A percentile compares a stretch with the other conserved stretches of the same genome.
These are phyloP conservation scores for Nicotiana obtusifolia DNA, from an alignment of 257 asterid genomes.

Conservation along the genomic window DNA sequence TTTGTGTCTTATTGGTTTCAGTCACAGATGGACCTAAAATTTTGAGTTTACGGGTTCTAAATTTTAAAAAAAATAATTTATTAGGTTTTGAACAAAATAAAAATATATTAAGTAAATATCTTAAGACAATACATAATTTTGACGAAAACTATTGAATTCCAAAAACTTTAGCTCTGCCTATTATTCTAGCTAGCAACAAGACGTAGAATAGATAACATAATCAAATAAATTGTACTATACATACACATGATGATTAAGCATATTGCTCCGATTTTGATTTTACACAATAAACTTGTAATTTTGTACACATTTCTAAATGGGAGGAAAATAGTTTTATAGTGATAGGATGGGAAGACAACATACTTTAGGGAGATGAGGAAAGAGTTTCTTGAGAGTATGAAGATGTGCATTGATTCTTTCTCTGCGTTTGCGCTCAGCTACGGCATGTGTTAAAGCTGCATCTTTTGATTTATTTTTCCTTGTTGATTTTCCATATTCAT, in stretches of 20 bases:
- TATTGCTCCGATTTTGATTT: background rate
- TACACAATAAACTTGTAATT: background rate
- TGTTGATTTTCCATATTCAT: background rate
- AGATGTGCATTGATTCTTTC: slow-evolving; percentile 31
- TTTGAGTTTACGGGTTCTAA: too few species aligned
- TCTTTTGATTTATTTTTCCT: slow-evolving; percentile 22
- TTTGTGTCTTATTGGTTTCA: too few species aligned
- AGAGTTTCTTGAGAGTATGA: slow-evolving; percentile 28
- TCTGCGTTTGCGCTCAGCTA: slow-evolving; percentile 30
- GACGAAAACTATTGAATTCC: too few species aligned
- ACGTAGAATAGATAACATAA: too few species aligned
- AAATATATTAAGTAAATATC: too few species aligned
- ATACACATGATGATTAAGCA: background rate
- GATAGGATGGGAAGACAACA: background rate
- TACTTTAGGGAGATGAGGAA: slow-evolving; percentile 35
- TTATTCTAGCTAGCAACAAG: too few species aligned
- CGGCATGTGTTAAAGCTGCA: slow-evolving; percentile 29
- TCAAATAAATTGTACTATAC: too few species aligned
- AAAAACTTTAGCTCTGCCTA: too few species aligned
- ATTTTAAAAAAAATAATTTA: too few species aligned
- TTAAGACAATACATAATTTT: too few species aligned
- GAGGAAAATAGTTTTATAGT: background rate
- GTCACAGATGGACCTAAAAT: too few species aligned
- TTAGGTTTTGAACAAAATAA: too few species aligned
- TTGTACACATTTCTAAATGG: background rate